Evolutionary conservation across 208 protist genomes (phyloP).

Genomic region (Leishmania amazonensis): DNA sequence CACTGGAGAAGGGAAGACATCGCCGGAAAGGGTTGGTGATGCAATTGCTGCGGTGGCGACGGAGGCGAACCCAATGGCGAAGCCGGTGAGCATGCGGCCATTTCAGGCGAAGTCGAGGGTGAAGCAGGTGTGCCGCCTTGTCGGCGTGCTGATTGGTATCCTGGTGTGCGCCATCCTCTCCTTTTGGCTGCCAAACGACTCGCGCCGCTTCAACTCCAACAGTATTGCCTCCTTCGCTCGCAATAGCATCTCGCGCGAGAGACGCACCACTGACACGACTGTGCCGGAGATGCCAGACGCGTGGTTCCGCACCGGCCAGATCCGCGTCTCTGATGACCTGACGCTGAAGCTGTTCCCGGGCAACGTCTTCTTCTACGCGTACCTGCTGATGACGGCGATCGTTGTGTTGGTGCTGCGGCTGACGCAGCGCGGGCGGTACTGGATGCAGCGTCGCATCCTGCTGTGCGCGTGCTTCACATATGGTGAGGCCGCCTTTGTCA

Average conservation of each 20-base stretch:
- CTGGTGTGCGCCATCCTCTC: conserved; percentile 33
- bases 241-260: conserved; percentile 5
- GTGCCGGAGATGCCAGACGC: conserved; percentile 54
- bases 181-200: conserved; percentile 63
- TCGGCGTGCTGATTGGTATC: conserved; percentile 25
- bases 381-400: conserved; percentile 34
- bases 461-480: conserved; percentile 22
- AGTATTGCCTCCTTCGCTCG: conserved; percentile 38
- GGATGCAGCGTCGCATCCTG: conserved; percentile 31
- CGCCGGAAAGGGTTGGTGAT: background rate
- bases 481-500: conserved; percentile 35
- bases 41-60: background rate
- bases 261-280: conserved; percentile 6
- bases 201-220: conserved; percentile 23
- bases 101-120: background rate
- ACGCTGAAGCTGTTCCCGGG: conserved; percentile 65
- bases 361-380: conserved; percentile 73
- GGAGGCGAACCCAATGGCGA: conserved; percentile 13
- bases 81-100: conserved; percentile 10
- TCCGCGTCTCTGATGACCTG: conserved; percentile 28
- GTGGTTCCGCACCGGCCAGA: conserved; percentile 43
- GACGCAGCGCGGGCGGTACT: conserved; percentile 22
- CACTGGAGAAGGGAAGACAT: background rate
- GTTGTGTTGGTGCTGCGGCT: conserved; percentile 33
- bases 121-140: conserved; percentile 19